Base-by-base conservation (phyloP, 116 monocot genomes). In the Thalassia testudinum region DNA sequence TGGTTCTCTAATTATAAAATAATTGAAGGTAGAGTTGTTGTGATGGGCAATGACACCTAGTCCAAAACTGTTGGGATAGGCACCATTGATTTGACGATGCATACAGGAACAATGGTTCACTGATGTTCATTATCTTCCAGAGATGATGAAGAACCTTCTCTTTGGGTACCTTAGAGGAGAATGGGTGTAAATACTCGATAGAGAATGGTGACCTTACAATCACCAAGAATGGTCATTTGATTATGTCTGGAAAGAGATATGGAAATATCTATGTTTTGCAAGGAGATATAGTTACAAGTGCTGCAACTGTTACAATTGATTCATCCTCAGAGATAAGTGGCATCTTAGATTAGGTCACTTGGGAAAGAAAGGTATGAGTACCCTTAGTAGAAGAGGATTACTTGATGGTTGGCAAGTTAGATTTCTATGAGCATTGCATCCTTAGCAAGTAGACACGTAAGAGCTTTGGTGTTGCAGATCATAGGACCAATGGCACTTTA, bases 361-460 rank as follows among this genome's bases (percentile, higher is more conserved):
- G 37, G 26, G 42, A 13, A 30, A 66, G 45, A 28, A 19, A 25
- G 61, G 60, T 11, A 34, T 72, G 47, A 40, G 20, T 1, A 16
- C 53, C 1, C 26, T 62, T 12, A 56, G 48, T 30, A 57, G 50
- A 12, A 48, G 15, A 24, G 20, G 50, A 49, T 16, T 24, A 44
- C 0, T 34, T 34, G 50, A 28, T 7, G 43, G 15, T 13, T 8
- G 10, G 38, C 0, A 66, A 51, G 21, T 0, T 72, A 11, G 42
- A 62, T 0, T 66, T 72, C 56, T 72, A 40, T 38, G 55, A 72
- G 19, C 37, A 64, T 72, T 61, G 43, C 40, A 23, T 60, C 27
- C 26, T 65, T 54, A 61, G 53, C 0, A 72, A 72, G 43, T 40
- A 71, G 21, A 34, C 30, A 34, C 30, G 24, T 27, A 1, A 60